These are phyloP conservation scores for Trichoderma endophyticum DNA, from an alignment of 2,329 filamentous ascomycete species.

Conservation along the genomic window DNA sequence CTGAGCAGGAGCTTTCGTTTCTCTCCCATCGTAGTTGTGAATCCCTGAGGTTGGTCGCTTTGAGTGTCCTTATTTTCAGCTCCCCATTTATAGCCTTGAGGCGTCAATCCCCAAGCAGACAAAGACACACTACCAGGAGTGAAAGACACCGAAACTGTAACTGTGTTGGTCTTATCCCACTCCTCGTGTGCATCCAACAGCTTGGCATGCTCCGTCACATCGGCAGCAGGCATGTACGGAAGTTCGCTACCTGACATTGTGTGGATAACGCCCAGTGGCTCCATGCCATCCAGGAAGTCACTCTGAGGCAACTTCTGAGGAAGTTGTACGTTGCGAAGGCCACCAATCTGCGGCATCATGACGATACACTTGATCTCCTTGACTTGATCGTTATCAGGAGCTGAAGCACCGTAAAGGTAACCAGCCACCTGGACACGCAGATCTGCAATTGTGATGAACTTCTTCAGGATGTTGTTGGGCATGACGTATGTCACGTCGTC, in stretches of 20 bases:
- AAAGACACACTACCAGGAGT: slow-evolving; percentile 95
- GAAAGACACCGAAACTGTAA: slow-evolving; percentile 94
- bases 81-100: slow-evolving; percentile 93
- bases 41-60: slow-evolving; percentile 91
- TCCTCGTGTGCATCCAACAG: slow-evolving; percentile 74
- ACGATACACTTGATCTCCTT: slow-evolving; percentile 97
- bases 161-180: slow-evolving; percentile 75
- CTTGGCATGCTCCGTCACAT: slow-evolving; percentile 90
- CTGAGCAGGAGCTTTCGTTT: slow-evolving; percentile 92
- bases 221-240: slow-evolving; percentile 91
- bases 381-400: slow-evolving; percentile 90
- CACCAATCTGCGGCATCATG: slow-evolving; percentile 95
- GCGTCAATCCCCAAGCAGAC: slow-evolving; percentile 88
- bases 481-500: slow-evolving; percentile 96
- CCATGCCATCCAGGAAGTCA: slow-evolving; percentile 80
- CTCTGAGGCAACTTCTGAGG: slow-evolving; percentile 88
- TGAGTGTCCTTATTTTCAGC: slow-evolving; percentile 90
- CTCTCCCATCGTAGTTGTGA: slow-evolving; percentile 86
- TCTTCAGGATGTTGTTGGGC: slow-evolving; percentile 98
- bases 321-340: slow-evolving; percentile 85
- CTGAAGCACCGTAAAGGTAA: slow-evolving; percentile 89
- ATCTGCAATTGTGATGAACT: slow-evolving; percentile 96
- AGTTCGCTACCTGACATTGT: slow-evolving; percentile 93
- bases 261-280: slow-evolving; percentile 92
- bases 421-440: slow-evolving; percentile 94